Evolutionary conservation across 148 eudicot genomes (phyloP), one percentile per base, ranked within the genome.

Genomic region (Camellia sinensis): DNA sequence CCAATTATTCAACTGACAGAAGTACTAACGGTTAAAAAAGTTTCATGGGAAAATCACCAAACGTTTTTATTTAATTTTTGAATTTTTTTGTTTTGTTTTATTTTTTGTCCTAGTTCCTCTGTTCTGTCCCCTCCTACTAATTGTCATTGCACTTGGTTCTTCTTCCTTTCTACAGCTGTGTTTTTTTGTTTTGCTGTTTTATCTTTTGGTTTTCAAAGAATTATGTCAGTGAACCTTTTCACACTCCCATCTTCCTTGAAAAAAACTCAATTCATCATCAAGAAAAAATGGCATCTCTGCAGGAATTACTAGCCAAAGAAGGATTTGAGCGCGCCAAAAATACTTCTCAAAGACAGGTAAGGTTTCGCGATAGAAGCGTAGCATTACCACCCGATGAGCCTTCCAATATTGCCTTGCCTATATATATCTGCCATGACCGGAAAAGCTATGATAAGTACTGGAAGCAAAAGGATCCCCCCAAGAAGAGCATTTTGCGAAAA

Each of bases 341-440:
- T 41, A 45, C 68, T 29, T 40, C 14, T 62, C 71, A 59, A 63
- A 86, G 73, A 50, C 83, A 67, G 13, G 80, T 78, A 6, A 80
- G 79, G 59, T 82, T 80, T 68, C 80, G 71, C 78, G 84, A 72
- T 10, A 77, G 61, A 73, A 80, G 22, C 4, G 40, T 45, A 40
- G 70, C 75, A 45, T 29, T 29, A 29, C 37, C 37, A 29, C 37
- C 37, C 1, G 79, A 84, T 43, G 87, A 80, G 18, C 76, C 85
- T 53, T 29, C 37, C 37, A 29, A 29, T 29, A 71, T 81, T 67
- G 67, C 81, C 18, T 63, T 89, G 84, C 89, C 91, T 6, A 83
- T 89, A 12, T 89, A 65, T 78, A 85, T 89, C 57, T 89, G 91
- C 87, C 88, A 80, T 61, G 84, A 87, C 66, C 82, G 79, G 11